Evolutionary conservation across 2,329 filamentous ascomycete genomes (phyloP).

Genomic region (Cryphonectria carpinicola): DNA sequence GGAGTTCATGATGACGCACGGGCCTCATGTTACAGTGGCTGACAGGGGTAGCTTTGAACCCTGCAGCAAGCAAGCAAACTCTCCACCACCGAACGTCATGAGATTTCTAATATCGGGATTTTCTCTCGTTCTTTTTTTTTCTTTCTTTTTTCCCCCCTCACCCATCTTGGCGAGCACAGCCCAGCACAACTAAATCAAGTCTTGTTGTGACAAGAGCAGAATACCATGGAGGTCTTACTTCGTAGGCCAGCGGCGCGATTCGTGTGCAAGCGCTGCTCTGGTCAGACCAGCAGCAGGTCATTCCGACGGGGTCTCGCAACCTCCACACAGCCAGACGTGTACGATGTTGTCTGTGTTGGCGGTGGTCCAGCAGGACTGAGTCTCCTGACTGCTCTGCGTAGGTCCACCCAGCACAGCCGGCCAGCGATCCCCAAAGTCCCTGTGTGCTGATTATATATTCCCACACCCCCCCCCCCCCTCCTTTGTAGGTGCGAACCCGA

Average conservation of each 20-base stretch:
- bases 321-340: constrained; percentile 67
- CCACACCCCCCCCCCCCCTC: background rate
- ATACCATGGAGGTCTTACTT: constrained; percentile 33
- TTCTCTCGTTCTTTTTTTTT: background rate
- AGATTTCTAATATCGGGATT: background rate
- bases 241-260: constrained; percentile 38
- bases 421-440: background rate
- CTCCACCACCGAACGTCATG: constrained; percentile 12
- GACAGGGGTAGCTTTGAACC: constrained; percentile 25
- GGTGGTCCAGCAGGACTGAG: constrained; percentile 89
- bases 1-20: constrained; percentile 8
- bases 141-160: too few relatives aligned
- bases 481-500: constrained; percentile 76
- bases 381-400: constrained; percentile 76
- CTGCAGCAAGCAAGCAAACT: constrained; percentile 13
- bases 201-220: background rate
- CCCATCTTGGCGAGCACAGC: background rate
- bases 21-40: background rate
- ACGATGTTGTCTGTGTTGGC: constrained; percentile 90
- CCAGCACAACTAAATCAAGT: background rate
- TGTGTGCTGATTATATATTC: background rate
- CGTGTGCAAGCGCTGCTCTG: constrained; percentile 54
- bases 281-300: constrained; percentile 38
- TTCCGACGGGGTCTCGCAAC: constrained; percentile 48
- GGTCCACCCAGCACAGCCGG: constrained; percentile 33